Base-by-base conservation (phyloP, 2,329 filamentous ascomycete genomes). In the Neurospora crassa region DNA sequence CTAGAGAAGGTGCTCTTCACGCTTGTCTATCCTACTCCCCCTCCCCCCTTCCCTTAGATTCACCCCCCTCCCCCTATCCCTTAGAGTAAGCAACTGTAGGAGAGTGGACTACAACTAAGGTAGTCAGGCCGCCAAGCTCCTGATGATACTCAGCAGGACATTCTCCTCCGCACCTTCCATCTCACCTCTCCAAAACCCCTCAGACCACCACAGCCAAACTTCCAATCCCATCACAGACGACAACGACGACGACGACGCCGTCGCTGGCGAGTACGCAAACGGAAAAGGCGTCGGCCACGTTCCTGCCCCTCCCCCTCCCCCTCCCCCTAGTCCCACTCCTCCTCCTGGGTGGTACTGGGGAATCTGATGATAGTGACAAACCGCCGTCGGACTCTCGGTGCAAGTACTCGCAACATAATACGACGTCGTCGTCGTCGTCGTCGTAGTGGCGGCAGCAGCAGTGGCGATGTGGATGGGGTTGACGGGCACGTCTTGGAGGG, bases 1-100 rank as follows among this genome's bases (percentile, higher is more conserved):
- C 47, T 74, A 18, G 53, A 72, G 20, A 67, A 41, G 3, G 68
- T 68, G 12, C 34, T 74, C n/a, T 74, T 74, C n/a, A 70, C 72
- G 18, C 47, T 67, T 2, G 34, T 69, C 2, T 74, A 74, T 37
- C 74, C 74, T 3, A 74, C 70, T 47, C 72, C 71, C 37, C 34
- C 34, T 37, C 34, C 34, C 5, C 34, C 34, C 34, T 37, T 37
- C 34, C 34, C 34, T 37, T 37, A 37, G 34, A 37, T 37, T 37
- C 4, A 1, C 2, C 29, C 4, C 4, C 29, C 3, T 29, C 29
- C 29, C 2, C 29, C 4, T 10, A 3, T 29, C 29, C 29, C 29
- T 3, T 29, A 29, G 29, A 29, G 29, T 29, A 40, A 40, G 37
- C 7, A 10, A 40, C 10, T 40, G 37, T 1, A 40, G 37, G 10